Base-by-base conservation (phyloP, 1,284 basidiomycete genomes). In the Naganishia liquefaciens region DNA sequence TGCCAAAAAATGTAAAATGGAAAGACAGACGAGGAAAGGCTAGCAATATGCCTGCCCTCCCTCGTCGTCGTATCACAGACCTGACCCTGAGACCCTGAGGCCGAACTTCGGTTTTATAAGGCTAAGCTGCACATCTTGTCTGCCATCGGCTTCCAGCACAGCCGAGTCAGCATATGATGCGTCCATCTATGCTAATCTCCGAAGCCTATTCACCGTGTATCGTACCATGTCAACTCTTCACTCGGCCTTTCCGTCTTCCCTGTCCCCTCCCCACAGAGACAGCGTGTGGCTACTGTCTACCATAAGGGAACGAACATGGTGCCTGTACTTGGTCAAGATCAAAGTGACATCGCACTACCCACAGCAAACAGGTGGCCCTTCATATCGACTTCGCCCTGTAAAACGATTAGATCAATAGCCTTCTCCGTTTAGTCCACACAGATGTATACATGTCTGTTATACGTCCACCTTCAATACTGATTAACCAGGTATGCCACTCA, bases 321-420 rank as follows among this genome's bases (percentile, higher is more conserved):
- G 53, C 37, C 53, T 54, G 53, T 54, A 54, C 53, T 54, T 43
- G 53, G 53, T 23, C 39, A 44, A 37, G 40, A 43, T 54, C 37
- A 42, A 54, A 30, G 39, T 53, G 40, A 44, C 42, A 30, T 25
- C 2, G 53, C 27, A 54, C 53, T 54, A 27, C 53, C 39, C 33
- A 42, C 53, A 42, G 39, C 53, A 42, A 54, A 44, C 42, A 44
- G 42, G 17, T 40, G 42, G 37, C 25, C 43, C 6, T 54, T 28
- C 53, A 17, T 43, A 23, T 28, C 17, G 27, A 39, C 43, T 42
- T 54, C 30, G 39, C 25, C 40, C 3, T 19, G 19, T 23, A 43
- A 43, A 19, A 43, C 53, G 1, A 43, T 43, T n/a, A 39, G 6
- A 54, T 17, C 9, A 21, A 54, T 54, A 3, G 40, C 23, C 43